A percentile compares a stretch with the other conserved stretches of the same genome.
phyloP scores from a whole-genome alignment of 345 rosid genomes.

The Corymbia maculata region DNA sequence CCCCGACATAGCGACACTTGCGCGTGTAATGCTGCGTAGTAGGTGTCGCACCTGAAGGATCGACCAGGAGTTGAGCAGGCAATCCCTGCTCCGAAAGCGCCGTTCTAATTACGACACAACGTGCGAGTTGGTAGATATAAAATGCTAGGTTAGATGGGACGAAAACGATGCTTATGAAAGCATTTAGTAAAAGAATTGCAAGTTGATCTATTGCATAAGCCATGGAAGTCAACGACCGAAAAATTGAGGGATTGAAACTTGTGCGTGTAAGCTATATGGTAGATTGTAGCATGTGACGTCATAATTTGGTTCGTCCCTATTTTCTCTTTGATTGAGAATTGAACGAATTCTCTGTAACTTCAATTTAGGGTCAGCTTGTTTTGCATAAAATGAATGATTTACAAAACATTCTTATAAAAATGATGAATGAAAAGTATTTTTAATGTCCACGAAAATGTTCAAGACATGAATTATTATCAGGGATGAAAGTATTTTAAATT shows the following conservation, averaged over 20 bases:
- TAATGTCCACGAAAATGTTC: no score
- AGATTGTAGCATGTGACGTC: background rate
- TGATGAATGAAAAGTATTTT: no score
- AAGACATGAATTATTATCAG: no score
- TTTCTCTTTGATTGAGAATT: background rate
- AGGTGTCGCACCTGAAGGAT: background rate
- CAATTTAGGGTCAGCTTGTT: no score
- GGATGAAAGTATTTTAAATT: no score
- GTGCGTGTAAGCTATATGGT: no score
- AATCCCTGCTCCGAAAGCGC: background rate
- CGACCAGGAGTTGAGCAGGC: background rate
- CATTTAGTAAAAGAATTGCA: background rate
- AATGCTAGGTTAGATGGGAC: background rate
- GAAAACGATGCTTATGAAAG: background rate
- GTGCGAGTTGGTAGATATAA: background rate
- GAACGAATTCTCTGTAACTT: background rate
- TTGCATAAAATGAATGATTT: no score
- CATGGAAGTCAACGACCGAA: background rate
- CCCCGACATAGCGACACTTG: background rate
- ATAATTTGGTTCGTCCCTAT: background rate
- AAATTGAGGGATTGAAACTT: background rate
- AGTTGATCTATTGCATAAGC: background rate
- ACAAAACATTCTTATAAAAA: no score
- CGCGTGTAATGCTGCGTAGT: background rate
- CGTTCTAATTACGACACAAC: background rate